Conservation (phyloP, 768 basidiomycete genomes). For the Mycena capillaripes region DNA sequence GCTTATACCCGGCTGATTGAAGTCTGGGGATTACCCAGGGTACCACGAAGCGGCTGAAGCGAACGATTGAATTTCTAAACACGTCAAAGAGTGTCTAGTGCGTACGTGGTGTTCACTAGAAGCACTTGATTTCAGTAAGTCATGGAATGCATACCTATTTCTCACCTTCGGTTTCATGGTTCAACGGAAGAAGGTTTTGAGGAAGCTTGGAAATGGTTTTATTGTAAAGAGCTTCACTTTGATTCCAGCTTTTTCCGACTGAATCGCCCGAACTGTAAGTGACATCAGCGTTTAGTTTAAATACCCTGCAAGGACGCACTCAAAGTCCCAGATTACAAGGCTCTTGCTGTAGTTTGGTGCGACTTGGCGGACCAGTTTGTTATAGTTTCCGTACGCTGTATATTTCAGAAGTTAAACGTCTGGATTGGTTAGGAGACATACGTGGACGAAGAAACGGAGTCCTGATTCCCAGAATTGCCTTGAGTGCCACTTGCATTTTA, state of each 20-base stretch:
- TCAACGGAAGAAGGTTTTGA: slow-evolving; percentile 54
- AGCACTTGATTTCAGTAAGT: background rate
- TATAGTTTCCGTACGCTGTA: slow-evolving; percentile 37
- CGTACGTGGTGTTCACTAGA: slow-evolving; percentile 57
- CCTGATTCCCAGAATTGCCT: slow-evolving; percentile 39
- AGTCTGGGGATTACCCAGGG: slow-evolving; percentile 54
- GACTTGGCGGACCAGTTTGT: slow-evolving; percentile 32
- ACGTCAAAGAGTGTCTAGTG: background rate
- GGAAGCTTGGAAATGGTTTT: slow-evolving; percentile 46
- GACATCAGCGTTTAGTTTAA: background rate
- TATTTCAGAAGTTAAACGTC: too few species aligned
- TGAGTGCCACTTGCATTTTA: slow-evolving; percentile 38
- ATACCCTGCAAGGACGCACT: slow-evolving; percentile 18
- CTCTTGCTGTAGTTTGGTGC: slow-evolving; percentile 22
- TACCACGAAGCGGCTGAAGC: slow-evolving; percentile 49
- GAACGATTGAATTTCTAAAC: background rate
- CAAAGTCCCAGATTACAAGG: slow-evolving; percentile 41
- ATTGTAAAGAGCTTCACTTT: slow-evolving; percentile 51
- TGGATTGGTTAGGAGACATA: background rate
- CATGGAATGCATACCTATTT: background rate
- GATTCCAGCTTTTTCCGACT: slow-evolving; percentile 47
- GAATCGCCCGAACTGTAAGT: slow-evolving; percentile 55
- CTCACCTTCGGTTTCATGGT: slow-evolving; percentile 58
- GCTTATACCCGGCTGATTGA: slow-evolving; percentile 54
- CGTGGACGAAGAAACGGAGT: slow-evolving; percentile 47